Base-by-base conservation (phyloP, 768 basidiomycete species). In the Mrakia frigida region DNA sequence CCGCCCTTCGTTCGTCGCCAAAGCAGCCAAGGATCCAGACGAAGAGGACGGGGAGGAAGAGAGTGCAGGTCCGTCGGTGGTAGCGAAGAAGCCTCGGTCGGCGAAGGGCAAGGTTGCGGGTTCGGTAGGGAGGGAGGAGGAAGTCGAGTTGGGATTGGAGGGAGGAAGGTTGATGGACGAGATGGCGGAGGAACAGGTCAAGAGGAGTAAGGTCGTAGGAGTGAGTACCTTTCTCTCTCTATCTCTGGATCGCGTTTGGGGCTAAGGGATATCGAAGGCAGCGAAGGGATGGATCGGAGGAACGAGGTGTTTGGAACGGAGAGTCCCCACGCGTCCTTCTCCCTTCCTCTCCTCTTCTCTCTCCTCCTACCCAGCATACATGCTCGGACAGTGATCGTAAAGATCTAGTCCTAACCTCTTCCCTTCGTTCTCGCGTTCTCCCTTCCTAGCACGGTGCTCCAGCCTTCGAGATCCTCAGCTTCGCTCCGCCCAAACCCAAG, bases 121-220 rank as follows among this genome's bases (percentile, higher is more conserved):
- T 7, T 35, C 46, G 35, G 21, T 18, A 13, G 53, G 25, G 52
- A 28, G 16, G 65, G 65, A 70, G 7, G 68, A 68, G 6, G 67
- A 60, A 3, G 46, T 28, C 23, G 74, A 75, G 25, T 39, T 28
- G 2, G 74, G 33, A 6, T 50, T 41, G 25, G 61, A 53, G 23
- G 52, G 65, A 14, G 61, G 46, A 18, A 39, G 46, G 46, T 31
- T 74, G 43, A 59, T 43, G 43, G 74, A 74, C 28, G 65, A 75
- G 65, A 43, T 69, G 28, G 67, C 65, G 39, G 61, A 53, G 21
- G 74, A 75, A 67, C 65, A 70, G 39, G 53, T 13, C 1, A 68
- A 75, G 50, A 69, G 74, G 39, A 75, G 35, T n/a, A 69, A 56
- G 33, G 52, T 69, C 10, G 35, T 56, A 41, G 65, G 65, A 16